Base-by-base conservation (phyloP, 495 filamentous ascomycete species). In the Penicillium turbatum region DNA sequence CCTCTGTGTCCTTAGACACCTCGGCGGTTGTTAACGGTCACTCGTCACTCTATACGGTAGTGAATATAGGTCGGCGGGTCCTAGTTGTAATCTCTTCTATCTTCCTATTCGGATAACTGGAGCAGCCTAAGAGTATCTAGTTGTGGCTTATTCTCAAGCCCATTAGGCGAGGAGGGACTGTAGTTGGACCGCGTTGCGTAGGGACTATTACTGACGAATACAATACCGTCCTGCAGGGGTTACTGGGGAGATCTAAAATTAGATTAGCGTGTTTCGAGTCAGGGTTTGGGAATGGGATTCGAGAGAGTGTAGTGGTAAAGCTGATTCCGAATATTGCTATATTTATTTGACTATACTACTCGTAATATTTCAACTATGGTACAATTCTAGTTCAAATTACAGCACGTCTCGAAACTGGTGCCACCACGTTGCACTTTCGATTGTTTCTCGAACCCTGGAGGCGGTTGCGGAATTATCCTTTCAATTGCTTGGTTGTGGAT, bases 11-110 rank as follows among this genome's bases (percentile, higher is more conserved):
- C 54, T 57, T 61, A 24, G 51, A 34, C 13, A 70, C 54, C 47
- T 47, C 50, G n/a, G 5, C 35, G 35, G 11, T 71, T 67, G 21
- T 65, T 67, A 9, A 71, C 39, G 7, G 38, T 55, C 10, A 70
- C 50, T 55, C 66, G 66, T 64, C 58, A 71, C 48, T 71, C 61
- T 46, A 72, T 71, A 30, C 57, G 60, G 50, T 73, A 73, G 55
- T 68, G 61, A 43, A 71, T 59, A 56, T 37, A 68, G 49, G 26
- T 66, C 36, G 62, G 65, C 44, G 55, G 52, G 36, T 66, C 42
- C 46, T 68, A 52, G 48, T 68, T 36, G 29, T 71, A 71, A n/a
- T n/a, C 37, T 46, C 29, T 55, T 51, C 53, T 46, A 10, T 64
- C 55, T 12, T 64, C 47, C 61, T 36, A 64, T 26, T 62, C 51